Percentiles rank a stretch among this genome's conserved stretches.
Conservation (phyloP, 2,329 filamentous ascomycete species). For the Diaporthe citriasiana region DNA sequence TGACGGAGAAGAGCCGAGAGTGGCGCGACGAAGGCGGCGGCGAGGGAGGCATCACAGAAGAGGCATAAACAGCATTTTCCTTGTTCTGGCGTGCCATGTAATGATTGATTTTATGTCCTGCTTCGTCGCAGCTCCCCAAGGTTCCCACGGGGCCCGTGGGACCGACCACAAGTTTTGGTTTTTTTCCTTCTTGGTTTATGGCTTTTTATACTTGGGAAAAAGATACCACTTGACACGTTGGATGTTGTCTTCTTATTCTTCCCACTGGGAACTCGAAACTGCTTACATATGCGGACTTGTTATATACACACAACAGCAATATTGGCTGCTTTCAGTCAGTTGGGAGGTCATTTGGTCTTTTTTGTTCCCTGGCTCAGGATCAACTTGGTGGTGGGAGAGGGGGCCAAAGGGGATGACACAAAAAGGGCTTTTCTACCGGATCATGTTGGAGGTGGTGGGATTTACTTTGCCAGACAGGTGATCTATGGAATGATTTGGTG, state of each 20-base stretch:
- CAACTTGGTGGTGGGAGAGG: neutral
- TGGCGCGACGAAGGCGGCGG: slow-evolving; percentile 92
- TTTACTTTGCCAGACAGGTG: neutral
- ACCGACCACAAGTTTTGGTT: slow-evolving; percentile 12
- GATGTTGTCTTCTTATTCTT: slow-evolving; percentile 31
- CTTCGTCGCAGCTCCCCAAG: neutral
- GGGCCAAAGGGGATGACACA: neutral
- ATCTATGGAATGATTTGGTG: slow-evolving; percentile 5
- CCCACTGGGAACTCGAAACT: slow-evolving; percentile 4
- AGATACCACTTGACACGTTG: slow-evolving; percentile 40
- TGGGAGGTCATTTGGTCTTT: neutral
- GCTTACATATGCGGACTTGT: slow-evolving; percentile 27
- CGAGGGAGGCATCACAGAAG: slow-evolving; percentile 74
- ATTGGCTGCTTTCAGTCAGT: slow-evolving; percentile 14
- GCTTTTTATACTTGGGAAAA: slow-evolving; percentile 36
- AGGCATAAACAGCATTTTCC: slow-evolving; percentile 59
- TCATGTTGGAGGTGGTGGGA: neutral
- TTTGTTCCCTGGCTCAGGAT: slow-evolving; percentile 7
- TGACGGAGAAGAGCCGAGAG: slow-evolving; percentile 87
- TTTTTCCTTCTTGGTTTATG: slow-evolving; percentile 28
- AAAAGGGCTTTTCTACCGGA: slow-evolving; percentile 12
- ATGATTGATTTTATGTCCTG: slow-evolving; percentile 29
- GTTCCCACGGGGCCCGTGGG: neutral
- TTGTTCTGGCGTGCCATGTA: neutral
- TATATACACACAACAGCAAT: slow-evolving; percentile 23